Evolutionary conservation across 129 eudicot species (phyloP).

Genomic region (Erigeron canadensis): DNA sequence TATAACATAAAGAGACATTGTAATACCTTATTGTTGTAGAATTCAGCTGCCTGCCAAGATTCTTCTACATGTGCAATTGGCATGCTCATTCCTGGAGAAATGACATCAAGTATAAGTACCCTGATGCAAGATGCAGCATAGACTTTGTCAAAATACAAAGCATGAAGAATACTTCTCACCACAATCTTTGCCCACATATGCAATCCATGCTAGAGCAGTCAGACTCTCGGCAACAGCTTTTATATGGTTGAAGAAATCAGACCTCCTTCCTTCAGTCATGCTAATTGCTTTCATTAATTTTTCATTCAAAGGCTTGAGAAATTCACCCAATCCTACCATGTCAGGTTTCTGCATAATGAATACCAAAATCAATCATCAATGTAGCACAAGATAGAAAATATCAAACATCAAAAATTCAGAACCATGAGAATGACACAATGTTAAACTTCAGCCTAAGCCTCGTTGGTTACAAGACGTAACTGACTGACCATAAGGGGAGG

Average conservation of each 20-base stretch:
- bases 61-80: constrained; percentile 97
- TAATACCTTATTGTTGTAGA: constrained; percentile 85
- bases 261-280: constrained; percentile 84
- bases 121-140: constrained; percentile 11
- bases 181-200: constrained; percentile 85
- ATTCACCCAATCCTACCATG: constrained; percentile 74
- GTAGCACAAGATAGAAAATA: neutral
- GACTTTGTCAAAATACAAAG: constrained; percentile 2
- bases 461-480: neutral
- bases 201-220: constrained; percentile 93
- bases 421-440: neutral
- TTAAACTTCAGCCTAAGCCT: constrained; percentile 6
- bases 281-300: constrained; percentile 65
- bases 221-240: constrained; percentile 81
- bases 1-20: neutral
- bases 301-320: constrained; percentile 85
- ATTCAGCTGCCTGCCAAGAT: constrained; percentile 97
- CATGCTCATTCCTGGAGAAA: constrained; percentile 85
- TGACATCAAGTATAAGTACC: constrained; percentile 13
- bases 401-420: constrained; percentile 5
- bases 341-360: constrained; percentile 78
- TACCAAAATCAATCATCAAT: constrained; percentile 17
- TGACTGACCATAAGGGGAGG: no score
- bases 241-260: constrained; percentile 80
- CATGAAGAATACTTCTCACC: constrained; percentile 44